A percentile compares a stretch with the other conserved stretches of the same genome.
These are phyloP conservation scores for Tetrastigma voinierianum DNA, from an alignment of 164 flowering plant species.

Conservation along the genomic window DNA sequence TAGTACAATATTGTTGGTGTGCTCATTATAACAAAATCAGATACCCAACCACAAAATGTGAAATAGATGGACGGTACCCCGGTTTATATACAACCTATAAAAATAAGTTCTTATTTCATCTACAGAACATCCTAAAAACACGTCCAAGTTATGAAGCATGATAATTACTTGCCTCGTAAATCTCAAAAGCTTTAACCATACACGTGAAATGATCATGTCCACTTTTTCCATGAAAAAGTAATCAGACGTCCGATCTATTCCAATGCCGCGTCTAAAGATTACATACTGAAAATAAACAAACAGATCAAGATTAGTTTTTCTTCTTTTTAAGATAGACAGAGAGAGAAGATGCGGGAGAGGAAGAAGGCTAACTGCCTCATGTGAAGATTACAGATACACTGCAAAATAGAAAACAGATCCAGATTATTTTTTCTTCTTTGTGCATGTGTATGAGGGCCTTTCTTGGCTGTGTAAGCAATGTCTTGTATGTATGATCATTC, in stretches of 20 bases:
- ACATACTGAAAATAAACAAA: slow-evolving; percentile 51
- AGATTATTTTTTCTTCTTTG: too few relatives aligned
- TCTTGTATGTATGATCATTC: too few relatives aligned
- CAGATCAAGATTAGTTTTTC: background rate
- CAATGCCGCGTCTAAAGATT: slow-evolving; percentile 91
- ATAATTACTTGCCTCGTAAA: slow-evolving; percentile 55
- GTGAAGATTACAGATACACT: background rate
- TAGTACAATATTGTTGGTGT: too few relatives aligned
- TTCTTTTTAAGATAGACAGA: too few relatives aligned
- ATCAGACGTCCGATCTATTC: slow-evolving; percentile 78
- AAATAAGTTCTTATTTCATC: too few relatives aligned
- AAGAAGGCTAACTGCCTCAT: background rate
- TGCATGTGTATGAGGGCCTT: too few relatives aligned
- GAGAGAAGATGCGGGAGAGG: background rate
- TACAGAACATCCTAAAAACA: background rate
- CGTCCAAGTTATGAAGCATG: background rate
- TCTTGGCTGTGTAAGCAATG: too few relatives aligned
- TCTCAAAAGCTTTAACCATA: slow-evolving; percentile 67
- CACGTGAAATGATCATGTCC: slow-evolving; percentile 77
- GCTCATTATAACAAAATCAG: too few relatives aligned
- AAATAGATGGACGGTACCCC: too few relatives aligned
- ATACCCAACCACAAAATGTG: too few relatives aligned
- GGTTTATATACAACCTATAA: too few relatives aligned
- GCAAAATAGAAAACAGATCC: background rate
- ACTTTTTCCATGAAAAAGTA: slow-evolving; percentile 94